phyloP scores from a whole-genome alignment of 768 basidiomycete genomes.

The Auriscalpium microsporum region DNA sequence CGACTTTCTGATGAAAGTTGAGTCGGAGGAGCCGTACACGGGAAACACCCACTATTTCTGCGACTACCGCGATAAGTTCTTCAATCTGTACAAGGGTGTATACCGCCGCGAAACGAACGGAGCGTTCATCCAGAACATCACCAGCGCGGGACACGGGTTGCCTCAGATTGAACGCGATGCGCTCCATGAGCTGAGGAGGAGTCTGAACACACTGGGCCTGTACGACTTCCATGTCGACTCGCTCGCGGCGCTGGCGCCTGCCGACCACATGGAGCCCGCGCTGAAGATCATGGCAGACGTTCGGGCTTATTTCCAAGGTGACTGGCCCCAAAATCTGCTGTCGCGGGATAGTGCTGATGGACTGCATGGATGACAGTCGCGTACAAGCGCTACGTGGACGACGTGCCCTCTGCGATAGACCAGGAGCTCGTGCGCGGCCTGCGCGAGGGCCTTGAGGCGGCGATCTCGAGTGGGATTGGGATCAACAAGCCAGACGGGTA shows the following conservation, averaged over 20 bases:
- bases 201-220: constrained; percentile 31
- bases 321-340: neutral
- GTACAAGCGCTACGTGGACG: constrained; percentile 38
- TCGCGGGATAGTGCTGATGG: neutral
- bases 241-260: constrained; percentile 40
- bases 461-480: constrained; percentile 40
- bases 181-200: neutral
- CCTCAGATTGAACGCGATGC: constrained; percentile 6
- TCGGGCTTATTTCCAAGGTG: constrained; percentile 70
- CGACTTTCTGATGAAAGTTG: constrained; percentile 41
- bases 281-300: constrained; percentile 64
- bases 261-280: constrained; percentile 46
- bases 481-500: constrained; percentile 40
- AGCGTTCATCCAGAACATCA: constrained; percentile 6
- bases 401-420: constrained; percentile 36
- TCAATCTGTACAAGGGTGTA: constrained; percentile 16
- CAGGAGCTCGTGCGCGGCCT: constrained; percentile 47
- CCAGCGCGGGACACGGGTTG: constrained; percentile 23
- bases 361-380: constrained; percentile 28
- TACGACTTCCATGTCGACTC: constrained; percentile 31
- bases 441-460: constrained; percentile 35
- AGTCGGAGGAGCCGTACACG: constrained; percentile 38
- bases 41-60: constrained; percentile 43
- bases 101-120: neutral
- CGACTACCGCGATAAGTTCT: constrained; percentile 31